Conservation (phyloP, 1,284 basidiomycete genomes). For the Heterobasidion parviporum region DNA sequence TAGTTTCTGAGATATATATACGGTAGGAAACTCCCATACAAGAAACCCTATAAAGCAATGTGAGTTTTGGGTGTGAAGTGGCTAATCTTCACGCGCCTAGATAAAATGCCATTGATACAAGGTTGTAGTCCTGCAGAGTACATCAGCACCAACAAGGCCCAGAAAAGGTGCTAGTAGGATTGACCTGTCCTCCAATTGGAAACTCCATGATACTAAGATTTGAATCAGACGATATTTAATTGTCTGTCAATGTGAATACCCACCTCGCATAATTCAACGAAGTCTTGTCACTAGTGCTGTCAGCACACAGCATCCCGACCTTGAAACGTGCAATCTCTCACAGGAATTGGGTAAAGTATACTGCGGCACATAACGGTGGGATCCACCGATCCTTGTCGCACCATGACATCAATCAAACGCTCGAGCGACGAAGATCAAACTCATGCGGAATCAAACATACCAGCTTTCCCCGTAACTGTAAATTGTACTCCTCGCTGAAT, state of each 20-base stretch:
- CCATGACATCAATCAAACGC: not conserved
- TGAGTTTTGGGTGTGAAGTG: too few species aligned
- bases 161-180: constrained; percentile 1
- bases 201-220: constrained; percentile 52
- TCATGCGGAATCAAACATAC: constrained; percentile 19
- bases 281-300: constrained; percentile 48
- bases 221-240: not conserved
- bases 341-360: constrained; percentile 63
- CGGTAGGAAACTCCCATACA: constrained; percentile 59
- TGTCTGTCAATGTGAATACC: not conserved
- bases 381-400: constrained; percentile 43
- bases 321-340: constrained; percentile 18
- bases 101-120: constrained; percentile 62
- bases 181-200: constrained; percentile 52
- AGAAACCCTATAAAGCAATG: constrained; percentile 36
- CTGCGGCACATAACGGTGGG: constrained; percentile 53
- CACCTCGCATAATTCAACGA: constrained; percentile 61
- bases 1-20: constrained; percentile 56
- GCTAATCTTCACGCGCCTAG: constrained; percentile 27
- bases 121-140: constrained; percentile 41
- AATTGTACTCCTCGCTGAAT: constrained; percentile 57
- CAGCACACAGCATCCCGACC: not conserved
- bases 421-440: not conserved
- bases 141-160: constrained; percentile 6
- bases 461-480: constrained; percentile 47